phyloP scores from a whole-genome alignment of 495 filamentous ascomycete species.

The Penicillium nucicola region DNA sequence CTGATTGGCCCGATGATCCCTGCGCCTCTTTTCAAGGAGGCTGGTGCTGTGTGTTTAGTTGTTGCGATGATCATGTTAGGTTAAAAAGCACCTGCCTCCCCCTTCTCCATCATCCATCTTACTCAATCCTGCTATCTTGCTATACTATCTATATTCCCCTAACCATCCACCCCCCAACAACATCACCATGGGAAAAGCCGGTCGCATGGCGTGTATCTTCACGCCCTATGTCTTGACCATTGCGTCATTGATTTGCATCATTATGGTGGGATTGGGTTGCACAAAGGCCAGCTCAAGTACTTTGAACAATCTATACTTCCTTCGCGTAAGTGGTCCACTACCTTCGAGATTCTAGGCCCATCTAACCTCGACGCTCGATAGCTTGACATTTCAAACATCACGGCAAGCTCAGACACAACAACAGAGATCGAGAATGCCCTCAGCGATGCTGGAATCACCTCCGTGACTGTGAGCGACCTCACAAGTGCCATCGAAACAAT shows the following conservation, averaged over 20 bases:
- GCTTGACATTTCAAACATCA: constrained; percentile 42
- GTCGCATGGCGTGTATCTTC: constrained; percentile 77
- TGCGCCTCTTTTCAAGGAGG: constrained; percentile 23
- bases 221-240: constrained; percentile 74
- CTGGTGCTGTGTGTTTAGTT: constrained; percentile 18
- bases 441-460: constrained; percentile 21
- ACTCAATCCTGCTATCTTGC: not conserved
- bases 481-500: constrained; percentile 29
- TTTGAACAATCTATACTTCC: constrained; percentile 62
- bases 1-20: constrained; percentile 15
- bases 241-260: constrained; percentile 66
- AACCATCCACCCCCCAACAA: not conserved
- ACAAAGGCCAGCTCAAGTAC: constrained; percentile 56
- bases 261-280: constrained; percentile 70
- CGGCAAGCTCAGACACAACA: constrained; percentile 17
- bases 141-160: not conserved
- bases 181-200: constrained; percentile 64
- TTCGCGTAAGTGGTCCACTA: constrained; percentile 52
- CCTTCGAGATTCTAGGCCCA: not conserved
- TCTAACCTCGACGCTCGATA: constrained; percentile 19
- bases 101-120: constrained; percentile 1
- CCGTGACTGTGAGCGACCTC: constrained; percentile 31
- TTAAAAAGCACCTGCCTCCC: constrained; percentile 13
- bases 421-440: constrained; percentile 24
- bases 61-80: constrained; percentile 3